Base-by-base conservation (phyloP, 1,284 basidiomycete species). In the Ceratobasidium sp. region DNA sequence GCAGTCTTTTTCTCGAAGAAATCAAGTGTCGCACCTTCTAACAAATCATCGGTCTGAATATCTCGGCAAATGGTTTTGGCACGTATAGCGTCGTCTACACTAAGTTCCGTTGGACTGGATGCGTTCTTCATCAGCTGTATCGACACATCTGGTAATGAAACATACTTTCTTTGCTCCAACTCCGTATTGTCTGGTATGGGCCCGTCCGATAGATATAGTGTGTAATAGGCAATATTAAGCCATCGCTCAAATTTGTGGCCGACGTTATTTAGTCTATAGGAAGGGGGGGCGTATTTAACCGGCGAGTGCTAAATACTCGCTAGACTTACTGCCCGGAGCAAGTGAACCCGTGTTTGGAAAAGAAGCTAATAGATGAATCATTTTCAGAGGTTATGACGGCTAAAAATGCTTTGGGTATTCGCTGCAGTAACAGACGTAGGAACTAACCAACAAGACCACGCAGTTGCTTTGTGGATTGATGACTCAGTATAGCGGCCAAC, bases 291-390 rank as follows among this genome's bases (percentile, higher is more conserved):
- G 2, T 53, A 14, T 12, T 3, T 9, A 16, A 5, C 21, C 5
- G 21, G 16, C 28, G n/a, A 6, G 53, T 52, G 50, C 4, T 21
- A 28, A 52, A 9, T 6, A n/a, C 14, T 23, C 10, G 3, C 36
- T 32, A 3, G 9, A 18, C 53, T 57, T 23, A 57, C 53, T 34
- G 32, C 18, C 53, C 53, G 8, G 53, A 57, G 53, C 21, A 57
- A 57, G 21, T 18, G 18, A 57, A 57, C 28, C 53, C 53, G n/a
- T 21, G 53, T 34, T 57, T 57, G 23, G 53, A 57, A 32, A 57
- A 57, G 53, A 57, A 57, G 4, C n/a, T 57, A 18, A 34, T 36
- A 34, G 53, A 57, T 18, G 30, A 21, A 23, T 5, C 12, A 18
- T 57, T 57, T 57, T 57, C 53, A 52, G 50, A 28, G 9, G 23